Evolutionary conservation across 2,329 filamentous ascomycete genomes (phyloP), one percentile per base, ranked within the genome.

Genomic region (Colletotrichum sp.): DNA sequence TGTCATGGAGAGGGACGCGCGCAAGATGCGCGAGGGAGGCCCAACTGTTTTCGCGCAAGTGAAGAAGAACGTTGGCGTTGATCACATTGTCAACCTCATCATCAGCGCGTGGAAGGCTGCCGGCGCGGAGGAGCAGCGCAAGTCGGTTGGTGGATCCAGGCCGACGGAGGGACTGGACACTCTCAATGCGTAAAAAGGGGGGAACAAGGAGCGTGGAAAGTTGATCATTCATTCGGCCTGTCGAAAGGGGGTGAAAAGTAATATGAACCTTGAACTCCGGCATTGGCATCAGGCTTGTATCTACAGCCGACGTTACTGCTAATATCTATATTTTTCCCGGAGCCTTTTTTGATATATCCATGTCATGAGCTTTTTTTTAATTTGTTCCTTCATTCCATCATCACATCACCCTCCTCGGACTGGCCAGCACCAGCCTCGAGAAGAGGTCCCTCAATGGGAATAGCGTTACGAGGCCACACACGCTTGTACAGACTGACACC

Each of bases 41-140:
- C 97, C 97, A 7, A 98, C 96, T 0, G 94, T 99, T 5, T 98
- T 98, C 83, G 96, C 96, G 0, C 95, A 98, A 87, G 96, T 99
- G n/a, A 99, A 98, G 91, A 94, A 96, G 85, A 92, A 93, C 3
- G 93, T 96, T 76, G 95, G 92, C 3, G 92, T 98, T 9, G 91
- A 96, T 76, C 93, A 97, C 83, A 98, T 98, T 82, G 92, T 98
- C 18, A 94, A 95, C 79, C 84, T 98, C 85, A 95, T 99, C 67
- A 80, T 97, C 80, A 98, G 95, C 82, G 96, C 96, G 7, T 98
- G 97, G 97, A 96, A 93, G 88, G 93, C 93, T 13, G 97, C 95
- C 80, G 96, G 96, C 34, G 97, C 96, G 3, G 91, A 92, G 85
- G 88, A 89, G 78, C 88, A 88, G 69, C 87, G 87, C 76, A 89